Base-by-base conservation (phyloP, 805 yeast genomes). In the Naumovozyma dairenensis region DNA sequence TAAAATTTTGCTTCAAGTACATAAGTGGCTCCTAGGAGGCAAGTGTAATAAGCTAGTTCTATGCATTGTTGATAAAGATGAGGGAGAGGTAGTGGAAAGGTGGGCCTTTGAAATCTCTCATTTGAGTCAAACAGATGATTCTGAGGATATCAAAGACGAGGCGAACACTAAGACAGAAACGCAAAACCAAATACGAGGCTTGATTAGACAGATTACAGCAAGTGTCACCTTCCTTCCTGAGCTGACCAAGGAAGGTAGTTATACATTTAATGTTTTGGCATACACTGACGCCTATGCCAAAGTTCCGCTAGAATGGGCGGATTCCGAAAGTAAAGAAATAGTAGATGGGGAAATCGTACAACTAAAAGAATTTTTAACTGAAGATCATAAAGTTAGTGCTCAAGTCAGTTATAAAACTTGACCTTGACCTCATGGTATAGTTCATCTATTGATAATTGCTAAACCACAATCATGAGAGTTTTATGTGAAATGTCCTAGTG, bases 181-280 rank as follows among this genome's bases (percentile, higher is more conserved):
- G 3, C 87, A 80, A 44, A 63, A 59, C 33, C 92, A 85, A 43
- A 83, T 86, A n/a, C 89, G 83, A 54, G 74, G 85, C 0, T 77
- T 87, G 5, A 75, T 87, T 25, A 71, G 96, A 34, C 96, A 87
- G 46, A 81, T 87, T 33, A 84, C 94, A 0, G 84, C 94, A 0
- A 77, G 92, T 27, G 83, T 82, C 2, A 74, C 95, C 0, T 85
- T 86, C 51, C 65, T 87, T 26, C 97, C 97, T 0, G 69, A 79
- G 16, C 59, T 87, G 19, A 73, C 72, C 8, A 48, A 47, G 18
- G 74, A 69, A 10, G 74, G 67, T 14, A 66, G 67, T 9, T 74
- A 79, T 49, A 82, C 95, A 0, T 85, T 87, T 56, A 85, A 81
- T 48, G 89, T 87, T 1, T 60, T 85, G 34, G 95, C 86, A 0